Conservation (phyloP, 371 early-diverging fungal genomes). For the Rhizopus sp. region DNA sequence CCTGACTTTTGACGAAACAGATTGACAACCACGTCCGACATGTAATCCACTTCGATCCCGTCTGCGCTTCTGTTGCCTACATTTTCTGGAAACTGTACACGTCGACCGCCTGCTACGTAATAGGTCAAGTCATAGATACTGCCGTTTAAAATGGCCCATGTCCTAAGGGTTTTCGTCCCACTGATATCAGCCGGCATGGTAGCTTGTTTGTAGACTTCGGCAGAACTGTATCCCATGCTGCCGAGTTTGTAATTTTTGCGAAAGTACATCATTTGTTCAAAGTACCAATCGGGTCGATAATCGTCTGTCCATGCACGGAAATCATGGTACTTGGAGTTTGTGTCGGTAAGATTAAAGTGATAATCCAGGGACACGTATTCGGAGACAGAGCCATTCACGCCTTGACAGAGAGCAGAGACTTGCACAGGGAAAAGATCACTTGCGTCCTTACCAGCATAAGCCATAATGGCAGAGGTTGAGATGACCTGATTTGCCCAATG, state of each 20-base stretch:
- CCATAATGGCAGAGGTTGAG: constrained; percentile 47
- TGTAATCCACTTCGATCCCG: constrained; percentile 33
- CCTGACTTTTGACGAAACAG: constrained; percentile 67
- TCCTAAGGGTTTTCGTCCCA: constrained; percentile 30
- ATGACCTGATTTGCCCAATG: constrained; percentile 49
- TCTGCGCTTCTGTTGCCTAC: constrained; percentile 11
- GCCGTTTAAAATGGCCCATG: constrained; percentile 59
- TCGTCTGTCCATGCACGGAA: constrained; percentile 34
- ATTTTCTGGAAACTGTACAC: constrained; percentile 23
- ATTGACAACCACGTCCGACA: constrained; percentile 57
- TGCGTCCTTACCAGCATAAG: constrained; percentile 68
- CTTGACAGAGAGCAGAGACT: constrained; percentile 52
- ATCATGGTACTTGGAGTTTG: constrained; percentile 38
- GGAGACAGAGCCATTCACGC: constrained; percentile 31
- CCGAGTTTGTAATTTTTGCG: constrained; percentile 51
- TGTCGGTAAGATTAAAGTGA: constrained; percentile 37
- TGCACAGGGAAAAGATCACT: constrained; percentile 74
- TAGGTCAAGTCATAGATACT: constrained; percentile 63
- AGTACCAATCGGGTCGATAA: constrained; percentile 51
- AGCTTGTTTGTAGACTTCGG: constrained; percentile 30
- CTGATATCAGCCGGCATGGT: constrained; percentile 20
- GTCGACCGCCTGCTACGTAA: constrained; percentile 46
- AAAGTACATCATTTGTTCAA: constrained; percentile 42
- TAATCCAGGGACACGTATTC: constrained; percentile 33
- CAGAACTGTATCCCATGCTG: constrained; percentile 33